Percentiles rank a stretch among this genome's conserved stretches.
phyloP scores from a whole-genome alignment of 441 rosid genomes.

The Adansonia madagascariensis region DNA sequence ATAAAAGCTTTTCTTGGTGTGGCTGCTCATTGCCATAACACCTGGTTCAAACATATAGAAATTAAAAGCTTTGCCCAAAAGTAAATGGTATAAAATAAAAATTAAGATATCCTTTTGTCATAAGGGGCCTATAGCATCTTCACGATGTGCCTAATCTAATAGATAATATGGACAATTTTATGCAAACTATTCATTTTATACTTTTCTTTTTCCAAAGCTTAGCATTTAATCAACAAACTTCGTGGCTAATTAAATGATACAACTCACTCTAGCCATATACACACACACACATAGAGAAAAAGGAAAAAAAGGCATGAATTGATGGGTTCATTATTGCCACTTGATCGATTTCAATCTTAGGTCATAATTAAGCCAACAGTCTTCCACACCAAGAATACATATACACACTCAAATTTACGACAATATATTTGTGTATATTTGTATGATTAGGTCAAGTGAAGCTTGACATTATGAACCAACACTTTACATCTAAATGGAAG shows the following conservation, averaged over 20 bases:
- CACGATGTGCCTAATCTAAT: not conserved
- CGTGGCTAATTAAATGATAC: constrained; percentile 18
- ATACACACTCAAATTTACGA: not conserved
- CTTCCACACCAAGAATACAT: not conserved
- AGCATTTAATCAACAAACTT: constrained; percentile 15
- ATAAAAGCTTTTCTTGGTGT: constrained; percentile 9
- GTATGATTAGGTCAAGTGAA: constrained; percentile 3
- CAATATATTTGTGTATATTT: too few species aligned
- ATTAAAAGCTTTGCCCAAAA: constrained; percentile 4
- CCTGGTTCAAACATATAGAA: not conserved
- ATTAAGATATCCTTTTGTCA: not conserved
- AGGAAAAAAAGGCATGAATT: constrained; percentile 22
- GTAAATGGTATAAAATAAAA: not conserved
- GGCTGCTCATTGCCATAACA: constrained; percentile 11
- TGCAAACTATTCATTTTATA: not conserved
- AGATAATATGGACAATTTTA: not conserved
- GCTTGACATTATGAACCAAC: not conserved
- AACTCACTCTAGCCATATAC: constrained; percentile 25
- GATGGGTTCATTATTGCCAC: constrained; percentile 25
- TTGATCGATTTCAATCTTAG: constrained; percentile 31
- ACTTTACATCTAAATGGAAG: not conserved
- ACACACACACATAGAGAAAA: not conserved
- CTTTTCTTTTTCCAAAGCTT: not conserved
- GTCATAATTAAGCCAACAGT: constrained; percentile 43
- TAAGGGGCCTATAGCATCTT: constrained; percentile 6